A percentile compares a stretch with the other conserved stretches of the same genome.
Evolutionary conservation across 1,284 basidiomycete species (phyloP).

Genomic region (Ganoderma meredithae): DNA sequence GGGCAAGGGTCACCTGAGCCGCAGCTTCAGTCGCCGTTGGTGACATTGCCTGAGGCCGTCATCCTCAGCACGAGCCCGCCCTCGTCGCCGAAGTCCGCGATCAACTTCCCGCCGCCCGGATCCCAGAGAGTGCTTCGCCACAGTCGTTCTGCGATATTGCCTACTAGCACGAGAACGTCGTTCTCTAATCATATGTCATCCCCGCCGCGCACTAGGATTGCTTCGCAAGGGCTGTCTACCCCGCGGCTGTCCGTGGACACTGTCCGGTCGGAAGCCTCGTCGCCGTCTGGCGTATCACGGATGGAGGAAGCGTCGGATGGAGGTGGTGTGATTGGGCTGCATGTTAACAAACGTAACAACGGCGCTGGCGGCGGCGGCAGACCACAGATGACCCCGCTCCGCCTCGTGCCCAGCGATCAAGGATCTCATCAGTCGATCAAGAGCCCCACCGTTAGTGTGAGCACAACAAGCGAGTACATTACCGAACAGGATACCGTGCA

Average conservation of each 20-base stretch:
- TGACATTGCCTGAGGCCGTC: slow-evolving; percentile 25
- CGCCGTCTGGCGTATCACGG: slow-evolving; percentile 8
- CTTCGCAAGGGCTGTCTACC: slow-evolving; percentile 15
- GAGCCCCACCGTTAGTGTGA: slow-evolving; percentile 46
- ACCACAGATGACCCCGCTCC: slow-evolving; percentile 26
- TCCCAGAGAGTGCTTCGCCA: slow-evolving; percentile 34
- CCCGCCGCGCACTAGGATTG: slow-evolving; percentile 17
- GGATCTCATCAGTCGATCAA: slow-evolving; percentile 22
- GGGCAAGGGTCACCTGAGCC: slow-evolving; percentile 17
- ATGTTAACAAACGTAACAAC: slow-evolving; percentile 24
- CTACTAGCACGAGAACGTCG: slow-evolving; percentile 27
- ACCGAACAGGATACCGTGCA: slow-evolving; percentile 61
- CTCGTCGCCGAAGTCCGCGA: slow-evolving; percentile 29
- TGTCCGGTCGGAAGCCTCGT: slow-evolving; percentile 19
- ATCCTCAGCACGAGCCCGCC: slow-evolving; percentile 29
- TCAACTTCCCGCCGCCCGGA: slow-evolving; percentile 21
- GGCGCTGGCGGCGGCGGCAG: neutral
- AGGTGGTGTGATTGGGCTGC: slow-evolving; percentile 19
- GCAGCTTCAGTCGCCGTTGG: slow-evolving; percentile 26
- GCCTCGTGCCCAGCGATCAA: slow-evolving; percentile 26
- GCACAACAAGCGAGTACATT: slow-evolving; percentile 41
- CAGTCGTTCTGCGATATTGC: slow-evolving; percentile 38
- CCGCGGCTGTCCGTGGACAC: slow-evolving; percentile 29
- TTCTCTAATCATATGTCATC: slow-evolving; percentile 21
- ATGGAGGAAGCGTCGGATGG: slow-evolving; percentile 14